Conservation (phyloP, 306 rosid species). For the Acacia melanoxylon region DNA sequence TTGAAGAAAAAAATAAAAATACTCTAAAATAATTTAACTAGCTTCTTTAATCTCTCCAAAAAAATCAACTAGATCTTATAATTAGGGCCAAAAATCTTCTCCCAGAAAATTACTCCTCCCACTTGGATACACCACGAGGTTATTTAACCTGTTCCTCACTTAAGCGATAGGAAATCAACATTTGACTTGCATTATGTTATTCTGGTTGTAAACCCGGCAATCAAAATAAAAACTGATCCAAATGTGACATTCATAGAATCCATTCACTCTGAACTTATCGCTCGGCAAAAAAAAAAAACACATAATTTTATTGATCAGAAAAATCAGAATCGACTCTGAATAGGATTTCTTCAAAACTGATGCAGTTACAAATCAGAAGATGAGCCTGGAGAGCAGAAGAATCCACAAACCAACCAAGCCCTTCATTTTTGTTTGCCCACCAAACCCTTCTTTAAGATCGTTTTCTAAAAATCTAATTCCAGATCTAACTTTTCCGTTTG, state of each 20-base stretch:
- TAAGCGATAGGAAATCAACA: not conserved
- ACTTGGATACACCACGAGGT: not conserved
- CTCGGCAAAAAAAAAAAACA: not conserved
- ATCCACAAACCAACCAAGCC: not conserved
- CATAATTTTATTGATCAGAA: not conserved
- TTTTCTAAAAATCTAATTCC: not conserved
- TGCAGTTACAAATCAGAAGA: not conserved
- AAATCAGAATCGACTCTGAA: not conserved
- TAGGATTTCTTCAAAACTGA: not conserved
- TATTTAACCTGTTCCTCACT: not conserved
- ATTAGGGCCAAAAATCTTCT: too few species aligned
- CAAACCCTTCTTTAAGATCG: not conserved
- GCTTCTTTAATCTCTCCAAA: too few species aligned
- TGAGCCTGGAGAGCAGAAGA: not conserved
- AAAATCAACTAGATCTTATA: too few species aligned
- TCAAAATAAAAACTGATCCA: not conserved
- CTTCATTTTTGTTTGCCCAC: not conserved
- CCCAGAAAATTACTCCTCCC: not conserved
- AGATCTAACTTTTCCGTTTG: not conserved
- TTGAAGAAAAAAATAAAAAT: too few species aligned
- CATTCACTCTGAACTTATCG: not conserved
- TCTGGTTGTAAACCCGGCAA: not conserved
- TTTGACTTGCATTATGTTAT: not conserved
- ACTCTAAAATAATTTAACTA: too few species aligned
- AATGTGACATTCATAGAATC: not conserved